These are phyloP conservation scores for Calonectria pseudoturangicola DNA, from an alignment of 2,329 filamentous ascomycete genomes.

Conservation along the genomic window DNA sequence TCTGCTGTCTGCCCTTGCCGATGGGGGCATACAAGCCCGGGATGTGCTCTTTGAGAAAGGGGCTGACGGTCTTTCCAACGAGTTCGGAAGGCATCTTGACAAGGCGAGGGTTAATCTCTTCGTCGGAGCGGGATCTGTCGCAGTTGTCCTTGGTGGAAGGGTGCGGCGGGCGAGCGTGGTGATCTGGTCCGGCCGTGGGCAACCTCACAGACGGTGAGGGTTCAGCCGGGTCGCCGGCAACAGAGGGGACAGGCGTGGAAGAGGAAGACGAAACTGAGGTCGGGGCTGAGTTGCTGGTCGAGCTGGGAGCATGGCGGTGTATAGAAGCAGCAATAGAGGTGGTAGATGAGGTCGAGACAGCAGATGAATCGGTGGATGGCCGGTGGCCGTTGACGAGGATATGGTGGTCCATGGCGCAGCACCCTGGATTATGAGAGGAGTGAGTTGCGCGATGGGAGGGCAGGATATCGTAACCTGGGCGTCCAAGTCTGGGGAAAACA, in stretches of 20 bases:
- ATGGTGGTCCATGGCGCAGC: conserved; percentile 52
- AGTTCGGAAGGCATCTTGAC: conserved; percentile 78
- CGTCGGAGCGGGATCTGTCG: conserved; percentile 70
- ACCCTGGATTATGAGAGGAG: conserved; percentile 45
- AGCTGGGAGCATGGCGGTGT: conserved; percentile 50
- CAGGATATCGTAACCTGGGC: conserved; percentile 55
- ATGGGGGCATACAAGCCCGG: conserved; percentile 90
- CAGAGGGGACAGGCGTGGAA: conserved; percentile 39
- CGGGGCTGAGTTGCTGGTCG: conserved; percentile 26
- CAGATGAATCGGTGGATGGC: conserved; percentile 48
- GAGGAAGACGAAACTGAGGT: conserved; percentile 33
- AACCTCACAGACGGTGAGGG: conserved; percentile 40
- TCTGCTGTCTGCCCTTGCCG: conserved; percentile 71
- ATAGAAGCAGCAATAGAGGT: conserved; percentile 44
- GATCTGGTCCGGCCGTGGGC: conserved; percentile 41
- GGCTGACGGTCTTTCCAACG: conserved; percentile 86
- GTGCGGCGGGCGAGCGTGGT: conserved; percentile 47
- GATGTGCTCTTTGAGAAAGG: conserved; percentile 93
- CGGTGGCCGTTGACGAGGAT: conserved; percentile 54
- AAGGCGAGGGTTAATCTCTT: conserved; percentile 69
- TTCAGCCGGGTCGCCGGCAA: conserved; percentile 35
- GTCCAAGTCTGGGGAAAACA: conserved; percentile 48
- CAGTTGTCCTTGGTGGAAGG: conserved; percentile 66
- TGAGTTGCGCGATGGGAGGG: conserved; percentile 55
- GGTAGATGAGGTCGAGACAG: conserved; percentile 41